Evolutionary conservation across 805 yeast species (phyloP).

Genomic region (Kodamaea lidongshanica): DNA sequence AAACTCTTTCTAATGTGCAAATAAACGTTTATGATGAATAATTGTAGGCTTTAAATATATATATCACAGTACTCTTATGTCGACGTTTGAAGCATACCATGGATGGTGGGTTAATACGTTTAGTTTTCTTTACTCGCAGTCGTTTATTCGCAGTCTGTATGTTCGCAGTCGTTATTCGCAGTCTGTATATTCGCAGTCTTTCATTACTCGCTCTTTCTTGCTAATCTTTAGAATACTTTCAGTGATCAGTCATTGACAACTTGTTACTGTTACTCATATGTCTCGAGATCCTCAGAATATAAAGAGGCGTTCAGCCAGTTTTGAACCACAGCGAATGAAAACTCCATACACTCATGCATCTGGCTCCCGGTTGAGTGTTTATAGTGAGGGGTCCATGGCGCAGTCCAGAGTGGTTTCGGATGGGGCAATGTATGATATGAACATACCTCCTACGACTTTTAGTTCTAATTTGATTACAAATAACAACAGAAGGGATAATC

Average conservation of each 20-base stretch:
- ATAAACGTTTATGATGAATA: no score
- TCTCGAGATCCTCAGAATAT: no score
- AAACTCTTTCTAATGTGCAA: no score
- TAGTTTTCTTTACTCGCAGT: neutral
- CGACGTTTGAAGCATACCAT: no score
- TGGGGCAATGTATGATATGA: slow-evolving; percentile 13
- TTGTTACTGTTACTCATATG: no score
- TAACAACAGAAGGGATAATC: neutral
- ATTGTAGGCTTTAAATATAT: no score
- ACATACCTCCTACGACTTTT: neutral
- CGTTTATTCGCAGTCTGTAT: neutral
- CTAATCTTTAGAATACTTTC: no score
- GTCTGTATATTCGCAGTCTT: neutral
- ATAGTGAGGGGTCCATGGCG: slow-evolving; percentile 6
- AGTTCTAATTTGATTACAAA: neutral
- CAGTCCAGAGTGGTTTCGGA: slow-evolving; percentile 15
- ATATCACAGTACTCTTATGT: no score
- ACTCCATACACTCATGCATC: slow-evolving; percentile 7
- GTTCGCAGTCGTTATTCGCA: neutral
- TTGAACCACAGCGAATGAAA: slow-evolving; percentile 17
- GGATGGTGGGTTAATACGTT: no score
- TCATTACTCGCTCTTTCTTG: neutral
- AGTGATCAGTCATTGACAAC: no score
- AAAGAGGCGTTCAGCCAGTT: slow-evolving; percentile 16
- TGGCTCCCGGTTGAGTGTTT: slow-evolving; percentile 10